Conservation (phyloP, 768 basidiomycete species). For the Mycena metata region DNA sequence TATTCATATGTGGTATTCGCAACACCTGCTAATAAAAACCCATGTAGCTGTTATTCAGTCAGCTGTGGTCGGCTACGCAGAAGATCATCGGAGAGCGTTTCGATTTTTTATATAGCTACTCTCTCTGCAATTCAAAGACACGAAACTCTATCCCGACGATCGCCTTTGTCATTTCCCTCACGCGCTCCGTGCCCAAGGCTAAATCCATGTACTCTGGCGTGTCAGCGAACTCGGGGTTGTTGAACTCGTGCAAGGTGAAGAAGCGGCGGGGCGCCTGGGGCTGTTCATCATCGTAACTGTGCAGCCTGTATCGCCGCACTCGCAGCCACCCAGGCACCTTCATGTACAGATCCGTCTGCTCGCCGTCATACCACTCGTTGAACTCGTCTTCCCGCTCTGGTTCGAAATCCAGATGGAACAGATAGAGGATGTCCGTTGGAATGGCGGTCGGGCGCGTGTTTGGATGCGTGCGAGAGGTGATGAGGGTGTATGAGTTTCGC, state of each 20-base stretch:
- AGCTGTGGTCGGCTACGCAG: conserved; percentile 9
- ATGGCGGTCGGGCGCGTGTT: conserved; percentile 13
- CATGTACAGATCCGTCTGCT: conserved; percentile 45
- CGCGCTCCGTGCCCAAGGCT: background rate
- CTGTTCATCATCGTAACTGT: background rate
- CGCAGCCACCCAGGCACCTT: conserved; percentile 50
- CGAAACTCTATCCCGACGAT: background rate
- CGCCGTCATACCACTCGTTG: conserved; percentile 49
- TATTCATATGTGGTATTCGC: background rate
- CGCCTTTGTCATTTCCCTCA: background rate
- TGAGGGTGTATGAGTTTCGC: conserved; percentile 41
- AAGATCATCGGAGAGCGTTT: conserved; percentile 16
- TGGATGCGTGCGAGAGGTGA: conserved; percentile 36
- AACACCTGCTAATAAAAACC: background rate
- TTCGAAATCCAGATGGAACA: conserved; percentile 31
- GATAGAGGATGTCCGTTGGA: conserved; percentile 39
- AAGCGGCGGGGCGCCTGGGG: conserved; percentile 14
- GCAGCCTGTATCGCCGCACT: conserved; percentile 45
- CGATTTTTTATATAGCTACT: background rate
- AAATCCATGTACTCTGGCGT: conserved; percentile 3
- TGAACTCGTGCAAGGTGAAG: conserved; percentile 36
- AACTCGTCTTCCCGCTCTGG: conserved; percentile 44
- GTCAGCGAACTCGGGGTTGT: conserved; percentile 9
- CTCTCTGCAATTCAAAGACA: conserved; percentile 6
- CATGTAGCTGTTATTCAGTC: background rate